Conservation (phyloP, 805 yeast species). For the Pichia phayaonensis region DNA sequence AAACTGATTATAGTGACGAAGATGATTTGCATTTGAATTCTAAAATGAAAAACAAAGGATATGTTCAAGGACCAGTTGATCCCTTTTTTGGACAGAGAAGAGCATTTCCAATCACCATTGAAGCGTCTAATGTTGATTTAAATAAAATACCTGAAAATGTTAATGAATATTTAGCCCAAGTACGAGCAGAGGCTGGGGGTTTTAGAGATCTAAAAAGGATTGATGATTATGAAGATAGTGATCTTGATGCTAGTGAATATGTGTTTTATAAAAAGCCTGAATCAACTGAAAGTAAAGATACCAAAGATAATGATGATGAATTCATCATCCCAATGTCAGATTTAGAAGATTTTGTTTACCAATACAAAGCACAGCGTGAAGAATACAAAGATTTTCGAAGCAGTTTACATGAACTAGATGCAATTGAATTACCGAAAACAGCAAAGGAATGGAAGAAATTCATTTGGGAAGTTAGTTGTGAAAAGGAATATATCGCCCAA, state of each 20-base stretch:
- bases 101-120: constrained; percentile 28
- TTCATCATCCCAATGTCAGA: not conserved
- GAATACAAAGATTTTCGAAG: constrained; percentile 17
- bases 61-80: constrained; percentile 29
- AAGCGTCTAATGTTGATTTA: constrained; percentile 14
- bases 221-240: not conserved
- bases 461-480: constrained; percentile 30
- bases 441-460: constrained; percentile 37
- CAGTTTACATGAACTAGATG: constrained; percentile 20
- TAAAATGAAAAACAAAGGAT: not conserved
- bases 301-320: not conserved
- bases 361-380: constrained; percentile 12
- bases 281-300: not conserved
- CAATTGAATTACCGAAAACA: constrained; percentile 30
- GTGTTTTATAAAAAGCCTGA: constrained; percentile 1
- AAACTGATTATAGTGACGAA: not conserved
- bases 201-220: not conserved
- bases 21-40: not conserved
- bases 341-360: constrained; percentile 11
- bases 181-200: constrained; percentile 25
- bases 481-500: constrained; percentile 22
- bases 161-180: constrained; percentile 27
- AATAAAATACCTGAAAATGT: constrained; percentile 19
- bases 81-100: constrained; percentile 30
- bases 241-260: constrained; percentile 6